phyloP scores from a whole-genome alignment of 345 rosid genomes.

The Gynandropsis gynandra region DNA sequence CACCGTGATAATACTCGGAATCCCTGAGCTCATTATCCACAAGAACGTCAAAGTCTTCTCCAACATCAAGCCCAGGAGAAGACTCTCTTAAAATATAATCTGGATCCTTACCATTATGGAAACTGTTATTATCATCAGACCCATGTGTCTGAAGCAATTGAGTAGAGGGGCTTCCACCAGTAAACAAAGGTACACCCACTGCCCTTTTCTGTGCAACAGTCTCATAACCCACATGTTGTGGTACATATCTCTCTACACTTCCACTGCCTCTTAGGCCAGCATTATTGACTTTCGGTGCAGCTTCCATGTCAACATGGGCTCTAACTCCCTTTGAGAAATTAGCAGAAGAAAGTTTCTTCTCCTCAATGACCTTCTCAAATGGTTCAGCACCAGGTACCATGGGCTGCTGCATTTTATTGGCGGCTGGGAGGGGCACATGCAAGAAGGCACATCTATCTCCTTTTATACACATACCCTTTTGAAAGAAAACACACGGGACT shows the following conservation, averaged over 20 bases:
- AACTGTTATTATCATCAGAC: constrained; percentile 40
- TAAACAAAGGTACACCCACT: constrained; percentile 23
- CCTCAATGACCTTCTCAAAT: constrained; percentile 32
- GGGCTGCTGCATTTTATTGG: constrained; percentile 35
- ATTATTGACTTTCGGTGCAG: constrained; percentile 28
- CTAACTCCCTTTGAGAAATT: constrained; percentile 28
- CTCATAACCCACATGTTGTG: constrained; percentile 28
- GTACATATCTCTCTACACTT: constrained; percentile 30
- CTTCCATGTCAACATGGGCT: constrained; percentile 28
- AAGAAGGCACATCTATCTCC: constrained; percentile 80
- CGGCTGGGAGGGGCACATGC: constrained; percentile 48
- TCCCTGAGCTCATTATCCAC: constrained; percentile 75
- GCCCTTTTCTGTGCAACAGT: constrained; percentile 38
- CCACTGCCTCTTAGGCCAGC: constrained; percentile 28
- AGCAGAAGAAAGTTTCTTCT: constrained; percentile 28
- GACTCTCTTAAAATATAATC: constrained; percentile 75
- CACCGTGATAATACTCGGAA: constrained; percentile 61
- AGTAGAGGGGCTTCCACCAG: constrained; percentile 40
- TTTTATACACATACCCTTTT: constrained; percentile 73
- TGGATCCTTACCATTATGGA: constrained; percentile 52
- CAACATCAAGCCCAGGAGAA: constrained; percentile 60
- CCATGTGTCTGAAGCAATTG: constrained; percentile 38
- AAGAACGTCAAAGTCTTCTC: constrained; percentile 65
- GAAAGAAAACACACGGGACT: constrained; percentile 76
- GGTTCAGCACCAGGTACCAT: constrained; percentile 28